Evolutionary conservation across 225 moss, liverwort and hornwort genomes (phyloP).

Genomic region (Rhytidiadelphus loreus): DNA sequence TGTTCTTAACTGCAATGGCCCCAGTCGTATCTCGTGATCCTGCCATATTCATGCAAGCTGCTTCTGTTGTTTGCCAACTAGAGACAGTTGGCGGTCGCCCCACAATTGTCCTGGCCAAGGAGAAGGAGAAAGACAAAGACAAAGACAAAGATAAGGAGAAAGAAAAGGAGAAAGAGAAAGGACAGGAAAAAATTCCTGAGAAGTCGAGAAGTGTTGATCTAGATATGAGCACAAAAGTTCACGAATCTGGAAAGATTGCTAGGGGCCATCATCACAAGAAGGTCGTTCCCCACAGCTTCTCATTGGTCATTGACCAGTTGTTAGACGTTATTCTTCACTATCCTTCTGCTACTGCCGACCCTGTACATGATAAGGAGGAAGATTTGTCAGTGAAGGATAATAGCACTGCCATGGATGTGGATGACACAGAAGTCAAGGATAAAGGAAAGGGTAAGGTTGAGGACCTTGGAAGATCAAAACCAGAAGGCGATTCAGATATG

Average conservation of each 20-base stretch:
- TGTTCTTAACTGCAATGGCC: conserved; percentile 94
- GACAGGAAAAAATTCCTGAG: conserved; percentile 37
- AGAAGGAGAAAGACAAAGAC: conserved; percentile 37
- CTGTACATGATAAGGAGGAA: conserved; percentile 34
- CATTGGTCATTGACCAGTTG: conserved; percentile 81
- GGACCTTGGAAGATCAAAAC: conserved; percentile 31
- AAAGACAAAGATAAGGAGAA: conserved; percentile 24
- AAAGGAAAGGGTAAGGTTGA: conserved; percentile 90
- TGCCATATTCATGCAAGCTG: conserved; percentile 88
- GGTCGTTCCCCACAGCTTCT: conserved; percentile 83
- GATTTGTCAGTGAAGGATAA: conserved; percentile 35
- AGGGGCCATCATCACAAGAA: conserved; percentile 75
- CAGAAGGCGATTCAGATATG: conserved; percentile 29
- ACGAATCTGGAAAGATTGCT: conserved; percentile 55
- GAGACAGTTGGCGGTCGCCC: conserved; percentile 72
- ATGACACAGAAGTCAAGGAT: conserved; percentile 57
- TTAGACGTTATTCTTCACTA: conserved; percentile 89
- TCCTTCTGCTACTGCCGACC: conserved; percentile 21
- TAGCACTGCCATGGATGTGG: conserved; percentile 79
- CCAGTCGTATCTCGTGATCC: conserved; percentile 88
- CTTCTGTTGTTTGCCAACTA: conserved; percentile 65
- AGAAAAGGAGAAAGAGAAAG: conserved; percentile 48
- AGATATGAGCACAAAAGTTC: conserved; percentile 38
- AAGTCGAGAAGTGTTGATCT: conserved; percentile 22
- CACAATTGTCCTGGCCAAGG: conserved; percentile 70